Percentiles rank a stretch among this genome's conserved stretches.
Conservation (phyloP, 495 filamentous ascomycete species). For the Thermothielavioides terrestris region DNA sequence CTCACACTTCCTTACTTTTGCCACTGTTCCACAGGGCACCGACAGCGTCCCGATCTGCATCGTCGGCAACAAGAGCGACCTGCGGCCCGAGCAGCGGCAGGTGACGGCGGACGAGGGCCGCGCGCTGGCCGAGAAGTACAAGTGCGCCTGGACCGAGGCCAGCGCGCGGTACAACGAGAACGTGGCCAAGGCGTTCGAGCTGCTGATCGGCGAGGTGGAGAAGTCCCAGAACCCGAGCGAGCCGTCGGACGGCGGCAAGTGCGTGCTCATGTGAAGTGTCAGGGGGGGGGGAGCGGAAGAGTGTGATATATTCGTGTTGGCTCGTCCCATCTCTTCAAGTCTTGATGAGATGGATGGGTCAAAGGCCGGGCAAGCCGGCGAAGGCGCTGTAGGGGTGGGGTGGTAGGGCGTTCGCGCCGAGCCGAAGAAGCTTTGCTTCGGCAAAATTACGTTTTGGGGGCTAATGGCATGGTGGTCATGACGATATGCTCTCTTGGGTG, state of each 20-base stretch:
- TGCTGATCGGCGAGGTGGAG: constrained; percentile 91
- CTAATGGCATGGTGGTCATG: too few species aligned
- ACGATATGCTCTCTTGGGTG: too few species aligned
- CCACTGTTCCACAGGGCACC: constrained; percentile 83
- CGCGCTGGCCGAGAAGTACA: constrained; percentile 71
- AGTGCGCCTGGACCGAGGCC: constrained; percentile 90
- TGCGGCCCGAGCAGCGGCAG: constrained; percentile 86
- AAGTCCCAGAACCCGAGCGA: constrained; percentile 86
- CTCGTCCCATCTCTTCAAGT: not conserved
- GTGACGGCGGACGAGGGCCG: constrained; percentile 78
- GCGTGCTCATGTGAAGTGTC: constrained; percentile 67
- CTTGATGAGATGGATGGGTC: not conserved
- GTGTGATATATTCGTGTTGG: too few species aligned
- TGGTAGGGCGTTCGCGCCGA: too few species aligned
- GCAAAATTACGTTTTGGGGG: too few species aligned
- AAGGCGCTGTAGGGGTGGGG: too few species aligned
- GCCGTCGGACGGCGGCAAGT: constrained; percentile 70
- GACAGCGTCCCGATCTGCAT: constrained; percentile 88
- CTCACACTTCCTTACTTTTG: not conserved
- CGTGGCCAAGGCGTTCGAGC: constrained; percentile 84
- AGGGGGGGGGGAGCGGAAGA: too few species aligned
- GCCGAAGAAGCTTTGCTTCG: too few species aligned
- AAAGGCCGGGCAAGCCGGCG: too few species aligned
- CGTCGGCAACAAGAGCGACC: constrained; percentile 94
- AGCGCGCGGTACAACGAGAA: constrained; percentile 91